A percentile compares a stretch with the other conserved stretches of the same genome.
Evolutionary conservation across 1,139 yeast species (phyloP).

Genomic region (Lodderomyces orthopsilosis): DNA sequence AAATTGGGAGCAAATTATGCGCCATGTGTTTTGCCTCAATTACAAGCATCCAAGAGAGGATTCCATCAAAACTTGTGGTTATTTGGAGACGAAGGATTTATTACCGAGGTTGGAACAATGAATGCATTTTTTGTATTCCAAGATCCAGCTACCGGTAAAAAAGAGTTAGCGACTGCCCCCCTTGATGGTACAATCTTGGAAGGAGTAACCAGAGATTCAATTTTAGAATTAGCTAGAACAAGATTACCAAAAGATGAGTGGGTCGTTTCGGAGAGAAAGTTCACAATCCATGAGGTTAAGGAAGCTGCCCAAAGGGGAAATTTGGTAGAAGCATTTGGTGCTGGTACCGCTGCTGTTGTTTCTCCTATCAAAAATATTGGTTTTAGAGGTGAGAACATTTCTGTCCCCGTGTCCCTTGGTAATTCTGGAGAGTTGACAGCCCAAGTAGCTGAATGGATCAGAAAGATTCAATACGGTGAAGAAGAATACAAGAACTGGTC

Average conservation of each 20-base stretch:
- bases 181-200: conserved; percentile 94
- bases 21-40: conserved; percentile 87
- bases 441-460: conserved; percentile 79
- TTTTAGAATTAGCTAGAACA: conserved; percentile 71
- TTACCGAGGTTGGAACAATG: conserved; percentile 98
- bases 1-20: conserved; percentile 98
- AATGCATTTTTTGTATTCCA: conserved; percentile 84
- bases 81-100: conserved; percentile 82
- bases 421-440: conserved; percentile 82
- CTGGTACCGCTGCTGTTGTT: conserved; percentile 97
- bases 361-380: conserved; percentile 89
- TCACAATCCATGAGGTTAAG: conserved; percentile 74
- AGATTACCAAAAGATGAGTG: conserved; percentile 72
- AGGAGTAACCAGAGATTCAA: conserved; percentile 94
- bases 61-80: conserved; percentile 96
- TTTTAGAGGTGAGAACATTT: conserved; percentile 67
- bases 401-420: conserved; percentile 76
- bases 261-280: conserved; percentile 78
- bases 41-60: conserved; percentile 83
- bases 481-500: conserved; percentile 65
- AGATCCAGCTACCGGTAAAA: conserved; percentile 64
- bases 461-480: conserved; percentile 85
- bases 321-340: conserved; percentile 91
- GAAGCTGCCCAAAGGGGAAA: conserved; percentile 76
- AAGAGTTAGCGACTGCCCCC: conserved; percentile 94